A percentile compares a stretch with the other conserved stretches of the same genome.
phyloP scores from a whole-genome alignment of 1,284 basidiomycete genomes.

The Boletellus deceptivus region DNA sequence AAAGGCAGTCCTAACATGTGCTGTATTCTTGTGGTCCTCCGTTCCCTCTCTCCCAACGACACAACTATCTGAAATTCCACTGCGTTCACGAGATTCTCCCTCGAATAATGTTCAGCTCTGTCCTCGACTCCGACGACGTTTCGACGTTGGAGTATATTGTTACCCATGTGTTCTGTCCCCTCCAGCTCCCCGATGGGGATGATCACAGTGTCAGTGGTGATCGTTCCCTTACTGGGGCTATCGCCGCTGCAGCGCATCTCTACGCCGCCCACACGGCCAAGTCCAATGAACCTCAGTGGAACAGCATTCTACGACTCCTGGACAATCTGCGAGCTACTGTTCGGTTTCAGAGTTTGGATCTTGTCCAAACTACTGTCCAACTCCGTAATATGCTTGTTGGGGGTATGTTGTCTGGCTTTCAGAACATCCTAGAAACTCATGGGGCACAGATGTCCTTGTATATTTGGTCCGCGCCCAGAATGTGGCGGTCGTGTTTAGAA shows the following conservation, averaged over 20 bases:
- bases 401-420: constrained; percentile 3
- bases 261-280: neutral
- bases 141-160: constrained; percentile 4
- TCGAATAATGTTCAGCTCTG: constrained; percentile 7
- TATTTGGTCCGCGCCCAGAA: constrained; percentile 38
- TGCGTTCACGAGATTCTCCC: no score
- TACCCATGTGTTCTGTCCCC: constrained; percentile 8
- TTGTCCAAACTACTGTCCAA: no score
- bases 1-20: no score
- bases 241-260: constrained; percentile 3
- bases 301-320: no score
- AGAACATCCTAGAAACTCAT: constrained; percentile 6
- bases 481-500: constrained; percentile 35
- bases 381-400: constrained; percentile 13
- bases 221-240: constrained; percentile 5
- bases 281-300: constrained; percentile 16
- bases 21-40: no score
- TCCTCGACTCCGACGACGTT: constrained; percentile 2
- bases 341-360: constrained; percentile 11
- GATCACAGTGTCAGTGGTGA: constrained; percentile 17
- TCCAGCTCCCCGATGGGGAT: constrained; percentile 20
- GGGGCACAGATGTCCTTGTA: constrained; percentile 19
- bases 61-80: no score
- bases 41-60: no score
- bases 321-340: constrained; percentile 14